phyloP scores from a whole-genome alignment of 495 filamentous ascomycete genomes.

The Penicillium flavigenum region DNA sequence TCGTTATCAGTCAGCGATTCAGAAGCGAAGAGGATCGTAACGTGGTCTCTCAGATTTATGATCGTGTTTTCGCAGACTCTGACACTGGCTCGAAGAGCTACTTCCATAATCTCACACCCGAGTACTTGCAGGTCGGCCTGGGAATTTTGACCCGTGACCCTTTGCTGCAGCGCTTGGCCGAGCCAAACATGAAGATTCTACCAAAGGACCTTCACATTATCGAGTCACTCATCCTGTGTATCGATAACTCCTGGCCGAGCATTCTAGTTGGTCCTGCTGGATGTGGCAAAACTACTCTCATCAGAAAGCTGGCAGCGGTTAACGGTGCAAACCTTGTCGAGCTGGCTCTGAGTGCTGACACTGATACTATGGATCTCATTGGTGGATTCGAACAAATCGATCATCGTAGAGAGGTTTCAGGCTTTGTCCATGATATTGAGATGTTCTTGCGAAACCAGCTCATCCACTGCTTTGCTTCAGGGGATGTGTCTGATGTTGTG shows the following conservation, averaged over 20 bases:
- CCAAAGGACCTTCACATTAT: conserved; percentile 62
- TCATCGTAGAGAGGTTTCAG: conserved; percentile 62
- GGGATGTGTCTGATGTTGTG: conserved; percentile 33
- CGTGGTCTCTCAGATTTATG: conserved; percentile 63
- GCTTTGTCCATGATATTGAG: conserved; percentile 54
- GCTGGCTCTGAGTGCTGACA: conserved; percentile 84
- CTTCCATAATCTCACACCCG: conserved; percentile 66
- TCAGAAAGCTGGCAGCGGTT: conserved; percentile 75
- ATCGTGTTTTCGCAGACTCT: conserved; percentile 47
- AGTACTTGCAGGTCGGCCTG: conserved; percentile 75
- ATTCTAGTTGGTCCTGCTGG: conserved; percentile 86
- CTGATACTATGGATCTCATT: conserved; percentile 94
- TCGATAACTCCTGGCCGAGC: conserved; percentile 82
- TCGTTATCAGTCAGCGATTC: conserved; percentile 89
- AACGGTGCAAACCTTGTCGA: conserved; percentile 71
- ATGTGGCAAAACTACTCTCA: conserved; percentile 77
- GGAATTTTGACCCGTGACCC: conserved; percentile 63
- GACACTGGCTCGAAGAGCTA: conserved; percentile 42
- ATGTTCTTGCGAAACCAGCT: conserved; percentile 54
- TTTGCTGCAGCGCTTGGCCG: conserved; percentile 52
- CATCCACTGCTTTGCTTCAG: conserved; percentile 48
- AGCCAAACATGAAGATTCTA: conserved; percentile 55
- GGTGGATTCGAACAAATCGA: conserved; percentile 97
- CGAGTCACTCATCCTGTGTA: conserved; percentile 83
- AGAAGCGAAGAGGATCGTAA: conserved; percentile 65